Percentiles rank a stretch among this genome's conserved stretches.
phyloP scores from a whole-genome alignment of 345 rosid species.

The Linum tenue region DNA sequence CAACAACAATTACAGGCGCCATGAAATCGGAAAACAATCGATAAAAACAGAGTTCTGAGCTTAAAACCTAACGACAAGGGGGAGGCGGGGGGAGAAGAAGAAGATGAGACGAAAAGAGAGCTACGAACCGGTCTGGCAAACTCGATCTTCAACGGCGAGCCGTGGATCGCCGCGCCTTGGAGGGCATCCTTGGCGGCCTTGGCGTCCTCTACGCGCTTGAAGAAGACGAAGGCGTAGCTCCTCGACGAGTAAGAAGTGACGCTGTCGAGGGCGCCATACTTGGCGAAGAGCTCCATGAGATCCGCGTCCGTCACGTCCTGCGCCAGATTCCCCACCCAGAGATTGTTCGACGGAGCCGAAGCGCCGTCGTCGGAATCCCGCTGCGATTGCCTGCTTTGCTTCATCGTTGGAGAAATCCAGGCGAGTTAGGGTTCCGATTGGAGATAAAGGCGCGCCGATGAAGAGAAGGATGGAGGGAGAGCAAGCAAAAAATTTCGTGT shows the following conservation, averaged over 20 bases:
- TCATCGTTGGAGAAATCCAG: neutral
- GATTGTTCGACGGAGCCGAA: slow-evolving; percentile 50
- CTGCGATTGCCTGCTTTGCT: neutral
- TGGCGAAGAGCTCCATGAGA: slow-evolving; percentile 49
- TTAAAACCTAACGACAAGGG: slow-evolving; percentile 22
- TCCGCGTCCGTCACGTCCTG: slow-evolving; percentile 55
- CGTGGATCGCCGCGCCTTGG: slow-evolving; percentile 53
- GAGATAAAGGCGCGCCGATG: too few species aligned
- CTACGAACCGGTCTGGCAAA: slow-evolving; percentile 98
- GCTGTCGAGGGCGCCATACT: slow-evolving; percentile 63
- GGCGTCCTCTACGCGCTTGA: slow-evolving; percentile 74
- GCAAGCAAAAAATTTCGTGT: too few species aligned
- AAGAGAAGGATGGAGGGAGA: too few species aligned
- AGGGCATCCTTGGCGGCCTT: slow-evolving; percentile 64
- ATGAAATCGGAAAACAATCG: neutral
- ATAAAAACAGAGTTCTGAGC: neutral
- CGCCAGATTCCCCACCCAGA: slow-evolving; percentile 76
- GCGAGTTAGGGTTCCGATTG: too few species aligned
- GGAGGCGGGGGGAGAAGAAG: neutral
- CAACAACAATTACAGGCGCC: neutral
- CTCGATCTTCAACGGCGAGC: slow-evolving; percentile 73
- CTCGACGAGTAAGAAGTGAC: slow-evolving; percentile 55
- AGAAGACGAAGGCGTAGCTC: slow-evolving; percentile 72
- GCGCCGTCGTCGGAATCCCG: slow-evolving; percentile 23
- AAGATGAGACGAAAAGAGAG: slow-evolving; percentile 19